phyloP scores from a whole-genome alignment of 305 asterid species.

The Caryopteris hybrid region DNA sequence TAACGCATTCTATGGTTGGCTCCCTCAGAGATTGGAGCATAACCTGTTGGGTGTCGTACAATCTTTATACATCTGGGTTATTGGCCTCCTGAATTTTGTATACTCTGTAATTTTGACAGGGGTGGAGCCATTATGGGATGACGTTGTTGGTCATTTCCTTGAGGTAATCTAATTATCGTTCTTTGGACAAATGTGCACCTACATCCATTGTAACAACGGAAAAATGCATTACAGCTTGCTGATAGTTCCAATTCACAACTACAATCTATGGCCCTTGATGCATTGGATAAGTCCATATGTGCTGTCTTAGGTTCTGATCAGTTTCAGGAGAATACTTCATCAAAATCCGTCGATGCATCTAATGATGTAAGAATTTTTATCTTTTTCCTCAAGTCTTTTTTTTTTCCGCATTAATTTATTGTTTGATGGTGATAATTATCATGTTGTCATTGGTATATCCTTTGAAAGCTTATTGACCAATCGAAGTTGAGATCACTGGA shows the following conservation, averaged over 20 bases:
- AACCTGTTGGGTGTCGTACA: background rate
- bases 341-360: constrained; percentile 38
- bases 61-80: constrained; percentile 8
- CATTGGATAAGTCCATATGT: constrained; percentile 88
- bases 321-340: constrained; percentile 49
- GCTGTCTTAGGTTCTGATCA: constrained; percentile 89
- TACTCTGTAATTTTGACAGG: constrained; percentile 49
- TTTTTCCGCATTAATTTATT: background rate
- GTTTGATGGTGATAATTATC: constrained; percentile 14
- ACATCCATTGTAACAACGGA: constrained; percentile 17
- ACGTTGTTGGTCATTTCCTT: constrained; percentile 75
- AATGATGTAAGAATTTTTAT: constrained; percentile 48
- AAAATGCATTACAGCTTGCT: constrained; percentile 69
- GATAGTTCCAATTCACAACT: constrained; percentile 67
- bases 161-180: constrained; percentile 50
- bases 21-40: background rate
- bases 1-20: constrained; percentile 3
- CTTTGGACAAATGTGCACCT: constrained; percentile 13
- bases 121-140: constrained; percentile 92
- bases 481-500: constrained; percentile 73
- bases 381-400: constrained; percentile 6
- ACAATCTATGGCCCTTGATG: constrained; percentile 77
- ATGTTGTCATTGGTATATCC: constrained; percentile 20
- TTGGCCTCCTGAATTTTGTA: constrained; percentile 11
- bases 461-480: constrained; percentile 39